These are phyloP conservation scores for Protomyces pachydermus DNA, from an alignment of 1,139 yeast genomes.

Conservation along the genomic window DNA sequence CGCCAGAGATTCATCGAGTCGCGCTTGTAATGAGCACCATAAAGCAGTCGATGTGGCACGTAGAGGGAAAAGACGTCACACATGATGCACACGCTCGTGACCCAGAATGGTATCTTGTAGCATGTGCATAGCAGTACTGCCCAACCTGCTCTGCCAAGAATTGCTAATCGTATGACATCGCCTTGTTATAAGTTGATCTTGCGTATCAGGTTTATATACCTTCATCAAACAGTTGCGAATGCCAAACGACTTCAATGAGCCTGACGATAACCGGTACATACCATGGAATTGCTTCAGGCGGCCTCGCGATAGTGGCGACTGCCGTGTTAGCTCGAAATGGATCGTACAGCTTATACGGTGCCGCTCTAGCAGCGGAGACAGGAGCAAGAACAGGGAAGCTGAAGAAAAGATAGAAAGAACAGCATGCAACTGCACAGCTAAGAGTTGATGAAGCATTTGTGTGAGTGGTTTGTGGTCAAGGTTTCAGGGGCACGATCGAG, in stretches of 20 bases:
- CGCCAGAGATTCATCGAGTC: too few relatives aligned
- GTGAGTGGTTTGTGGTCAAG: not conserved
- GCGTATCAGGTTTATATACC: too few relatives aligned
- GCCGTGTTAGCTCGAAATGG: not conserved
- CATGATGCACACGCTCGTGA: not conserved
- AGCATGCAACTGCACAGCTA: conserved; percentile 3
- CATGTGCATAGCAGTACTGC: not conserved
- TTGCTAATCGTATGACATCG: not conserved
- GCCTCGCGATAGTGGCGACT: conserved; percentile 10
- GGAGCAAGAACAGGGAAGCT: too few relatives aligned
- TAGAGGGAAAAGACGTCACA: conserved; percentile 3
- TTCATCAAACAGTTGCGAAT: too few relatives aligned
- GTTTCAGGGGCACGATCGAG: not conserved
- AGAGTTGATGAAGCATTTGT: not conserved
- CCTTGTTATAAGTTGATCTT: not conserved
- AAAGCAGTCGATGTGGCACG: conserved; percentile 4
- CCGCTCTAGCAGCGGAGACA: too few relatives aligned
- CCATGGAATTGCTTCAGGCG: not conserved
- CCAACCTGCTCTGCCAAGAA: conserved; percentile 15
- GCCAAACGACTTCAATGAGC: not conserved
- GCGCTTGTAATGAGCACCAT: not conserved
- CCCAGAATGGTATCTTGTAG: not conserved
- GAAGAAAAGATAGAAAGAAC: not conserved
- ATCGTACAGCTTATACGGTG: not conserved
- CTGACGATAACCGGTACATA: not conserved